A percentile compares a stretch with the other conserved stretches of the same genome.
phyloP scores from a whole-genome alignment of 257 asterid species.

The Nicotiana sylvestris region DNA sequence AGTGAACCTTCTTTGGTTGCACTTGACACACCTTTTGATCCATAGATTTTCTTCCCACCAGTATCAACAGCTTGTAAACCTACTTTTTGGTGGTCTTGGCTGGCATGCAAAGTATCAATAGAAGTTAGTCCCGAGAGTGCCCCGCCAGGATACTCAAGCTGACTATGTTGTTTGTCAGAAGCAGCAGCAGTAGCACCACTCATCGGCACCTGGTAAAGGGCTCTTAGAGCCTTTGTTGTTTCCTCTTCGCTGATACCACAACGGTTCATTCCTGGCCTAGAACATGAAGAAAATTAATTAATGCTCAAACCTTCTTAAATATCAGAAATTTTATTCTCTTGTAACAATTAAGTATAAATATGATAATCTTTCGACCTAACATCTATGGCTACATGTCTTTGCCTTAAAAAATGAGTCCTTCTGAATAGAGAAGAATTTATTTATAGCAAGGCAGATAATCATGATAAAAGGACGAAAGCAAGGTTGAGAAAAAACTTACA shows the following conservation, averaged over 20 bases:
- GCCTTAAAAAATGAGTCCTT: background rate
- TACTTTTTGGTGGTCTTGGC: slow-evolving; percentile 39
- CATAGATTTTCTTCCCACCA: slow-evolving; percentile 59
- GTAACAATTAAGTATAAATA: slow-evolving; percentile 13
- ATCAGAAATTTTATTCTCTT: slow-evolving; percentile 7
- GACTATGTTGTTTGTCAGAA: slow-evolving; percentile 40
- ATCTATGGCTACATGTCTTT: background rate
- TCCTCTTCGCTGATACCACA: slow-evolving; percentile 77
- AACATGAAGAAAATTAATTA: slow-evolving; percentile 25
- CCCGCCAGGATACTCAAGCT: slow-evolving; percentile 36
- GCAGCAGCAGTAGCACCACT: slow-evolving; percentile 36
- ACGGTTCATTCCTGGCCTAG: slow-evolving; percentile 93
- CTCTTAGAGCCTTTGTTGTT: slow-evolving; percentile 75
- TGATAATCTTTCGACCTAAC: background rate
- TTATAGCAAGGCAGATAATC: background rate
- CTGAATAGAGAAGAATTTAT: background rate
- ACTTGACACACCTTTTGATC: slow-evolving; percentile 42
- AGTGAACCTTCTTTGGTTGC: slow-evolving; percentile 52
- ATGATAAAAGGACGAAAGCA: background rate
- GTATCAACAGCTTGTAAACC: slow-evolving; percentile 30
- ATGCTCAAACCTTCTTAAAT: background rate
- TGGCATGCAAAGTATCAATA: slow-evolving; percentile 39
- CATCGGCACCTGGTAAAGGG: slow-evolving; percentile 67
- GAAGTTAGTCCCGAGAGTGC: slow-evolving; percentile 34
- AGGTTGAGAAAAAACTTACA: slow-evolving; percentile 57